phyloP scores from a whole-genome alignment of 106 monocot genomes.

The Iris macrosiphon region DNA sequence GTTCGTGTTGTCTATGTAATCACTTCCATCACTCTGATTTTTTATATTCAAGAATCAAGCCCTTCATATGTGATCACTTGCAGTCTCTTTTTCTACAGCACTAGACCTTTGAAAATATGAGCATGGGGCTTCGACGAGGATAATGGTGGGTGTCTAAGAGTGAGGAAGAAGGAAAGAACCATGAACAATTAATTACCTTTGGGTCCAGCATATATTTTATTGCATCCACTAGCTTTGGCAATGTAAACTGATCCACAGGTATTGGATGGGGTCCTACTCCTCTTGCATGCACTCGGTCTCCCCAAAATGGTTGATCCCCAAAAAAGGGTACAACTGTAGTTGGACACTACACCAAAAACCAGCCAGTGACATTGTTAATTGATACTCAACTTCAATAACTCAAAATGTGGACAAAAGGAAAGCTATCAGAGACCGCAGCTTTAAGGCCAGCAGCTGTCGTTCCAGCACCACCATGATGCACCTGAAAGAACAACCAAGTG shows the following conservation, averaged over 20 bases:
- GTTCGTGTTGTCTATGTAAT: too few species aligned
- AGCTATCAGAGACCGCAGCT: slow-evolving; percentile 61
- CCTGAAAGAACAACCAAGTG: slow-evolving; percentile 27
- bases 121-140: too few species aligned
- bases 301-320: slow-evolving; percentile 97
- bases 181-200: too few species aligned
- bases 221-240: slow-evolving; percentile 54
- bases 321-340: slow-evolving; percentile 94
- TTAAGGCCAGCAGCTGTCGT: slow-evolving; percentile 95
- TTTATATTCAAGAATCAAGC: too few species aligned
- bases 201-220: slow-evolving; percentile 72
- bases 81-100: too few species aligned
- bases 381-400: background rate
- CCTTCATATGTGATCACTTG: too few species aligned
- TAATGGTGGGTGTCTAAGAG: background rate
- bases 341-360: slow-evolving; percentile 55
- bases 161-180: too few species aligned
- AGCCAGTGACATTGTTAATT: background rate
- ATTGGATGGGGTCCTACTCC: slow-evolving; percentile 85
- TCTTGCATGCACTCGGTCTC: slow-evolving; percentile 73
- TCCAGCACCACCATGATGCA: slow-evolving; percentile 98
- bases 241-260: slow-evolving; percentile 69
- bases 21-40: too few species aligned
- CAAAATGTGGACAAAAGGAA: slow-evolving; percentile 1
- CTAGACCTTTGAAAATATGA: too few species aligned